Base-by-base conservation (phyloP, 352 stramenopile species). In the Globisporangium radiosum region DNA sequence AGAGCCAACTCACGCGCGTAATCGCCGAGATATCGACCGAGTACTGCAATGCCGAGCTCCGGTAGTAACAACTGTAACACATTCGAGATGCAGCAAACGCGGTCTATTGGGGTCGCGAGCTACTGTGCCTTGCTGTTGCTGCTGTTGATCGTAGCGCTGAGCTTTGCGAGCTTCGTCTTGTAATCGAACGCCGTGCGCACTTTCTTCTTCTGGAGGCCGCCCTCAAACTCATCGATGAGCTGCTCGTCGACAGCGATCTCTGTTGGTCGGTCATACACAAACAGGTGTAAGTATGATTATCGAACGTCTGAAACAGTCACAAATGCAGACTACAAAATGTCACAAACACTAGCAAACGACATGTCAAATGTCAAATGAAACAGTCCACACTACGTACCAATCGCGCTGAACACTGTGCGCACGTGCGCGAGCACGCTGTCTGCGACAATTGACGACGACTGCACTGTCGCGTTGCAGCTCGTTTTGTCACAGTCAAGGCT, bases 191-290 rank as follows among this genome's bases (percentile, higher is more conserved):
- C 70, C 7, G 66, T 78, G 64, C 78, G 71, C 60, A 88, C 73
- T 55, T 91, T 93, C 63, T 93, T 93, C 78, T 93, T 93, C 66
- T 87, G 81, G 50, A 90, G 57, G 11, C 78, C 80, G 42, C 76
- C 78, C 43, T 92, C 78, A 7, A 87, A 72, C 43, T 79, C 71
- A 37, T 92, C 78, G 15, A 76, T 59, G 11, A 71, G 61, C 8
- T 85, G 70, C 11, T 78, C 74, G 8, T 71, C 73, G 38, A 72
- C 71, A 5, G 66, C 54, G 60, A 90, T 60, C 49, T 81, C 80
- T 88, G 15, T 57, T 45, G 3, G 25, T 33, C 25, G 0, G 25
- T 33, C 25, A 3, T 33, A 33, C 25, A 33, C 25, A 33, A 33
- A 33, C 25, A 3, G 25, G 25, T 33, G 25, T 33, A 33, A 33